phyloP scores from a whole-genome alignment of 2,329 filamentous ascomycete genomes.

The Sporothrix sp. region DNA sequence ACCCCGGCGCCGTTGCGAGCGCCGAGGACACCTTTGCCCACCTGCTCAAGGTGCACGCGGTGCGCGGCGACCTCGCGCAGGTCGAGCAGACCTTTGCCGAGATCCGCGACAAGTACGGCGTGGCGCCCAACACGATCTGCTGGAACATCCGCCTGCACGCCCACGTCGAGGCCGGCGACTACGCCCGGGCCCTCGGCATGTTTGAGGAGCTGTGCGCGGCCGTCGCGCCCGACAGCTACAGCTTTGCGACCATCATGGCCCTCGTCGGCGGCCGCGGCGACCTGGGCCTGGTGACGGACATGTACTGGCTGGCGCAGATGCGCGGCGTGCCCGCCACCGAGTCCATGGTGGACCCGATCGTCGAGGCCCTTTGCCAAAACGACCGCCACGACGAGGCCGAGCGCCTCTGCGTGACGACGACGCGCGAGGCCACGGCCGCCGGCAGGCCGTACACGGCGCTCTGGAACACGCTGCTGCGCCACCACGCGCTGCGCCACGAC shows the following conservation, averaged over 20 bases:
- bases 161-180: conserved; percentile 55
- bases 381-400: conserved; percentile 46
- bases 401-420: conserved; percentile 46
- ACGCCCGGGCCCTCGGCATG: conserved; percentile 52
- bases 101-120: conserved; percentile 45
- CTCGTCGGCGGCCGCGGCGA: conserved; percentile 65
- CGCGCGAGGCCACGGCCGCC: conserved; percentile 38
- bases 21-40: conserved; percentile 38
- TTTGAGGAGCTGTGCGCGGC: conserved; percentile 50
- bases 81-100: conserved; percentile 52
- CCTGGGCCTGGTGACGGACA: conserved; percentile 53
- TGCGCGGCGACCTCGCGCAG: conserved; percentile 51
- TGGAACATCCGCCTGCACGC: conserved; percentile 75
- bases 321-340: conserved; percentile 39
- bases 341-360: conserved; percentile 53
- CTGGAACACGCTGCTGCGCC: conserved; percentile 70
- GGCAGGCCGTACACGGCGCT: conserved; percentile 42
- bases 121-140: conserved; percentile 47
- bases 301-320: conserved; percentile 52
- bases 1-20: conserved; percentile 17
- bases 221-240: conserved; percentile 49
- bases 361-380: conserved; percentile 57
- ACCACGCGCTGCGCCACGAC: conserved; percentile 54
- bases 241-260: conserved; percentile 65
- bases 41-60: conserved; percentile 62